A percentile compares a stretch with the other conserved stretches of the same genome.
Conservation (phyloP, 1,284 basidiomycete genomes). For the Ceraceosorus guamensis region DNA sequence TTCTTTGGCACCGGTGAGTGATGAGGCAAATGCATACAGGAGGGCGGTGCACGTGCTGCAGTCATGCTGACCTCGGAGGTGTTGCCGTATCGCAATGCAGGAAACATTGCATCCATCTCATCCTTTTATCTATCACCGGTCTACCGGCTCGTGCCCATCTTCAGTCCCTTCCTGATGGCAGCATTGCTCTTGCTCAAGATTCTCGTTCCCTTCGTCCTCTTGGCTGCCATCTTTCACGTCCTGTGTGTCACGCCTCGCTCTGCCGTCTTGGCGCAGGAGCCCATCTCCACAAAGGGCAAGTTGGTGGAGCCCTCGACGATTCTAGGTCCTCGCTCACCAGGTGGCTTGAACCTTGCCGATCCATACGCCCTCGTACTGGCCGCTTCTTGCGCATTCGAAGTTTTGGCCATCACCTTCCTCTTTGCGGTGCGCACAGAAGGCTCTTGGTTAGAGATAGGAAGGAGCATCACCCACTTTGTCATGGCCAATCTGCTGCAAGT, state of each 20-base stretch:
- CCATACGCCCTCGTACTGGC: conserved; percentile 25
- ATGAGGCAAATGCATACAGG: too few species aligned
- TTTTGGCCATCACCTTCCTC: conserved; percentile 67
- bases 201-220: conserved; percentile 54
- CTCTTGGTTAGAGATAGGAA: conserved; percentile 84
- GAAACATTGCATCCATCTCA: conserved; percentile 78
- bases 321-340: conserved; percentile 19
- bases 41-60: conserved; percentile 3
- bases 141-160: conserved; percentile 77
- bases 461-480: conserved; percentile 79
- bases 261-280: background rate
- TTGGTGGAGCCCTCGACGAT: conserved; percentile 16
- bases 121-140: conserved; percentile 82
- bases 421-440: conserved; percentile 73
- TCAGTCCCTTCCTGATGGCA: conserved; percentile 77
- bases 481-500: conserved; percentile 67
- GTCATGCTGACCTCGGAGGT: background rate
- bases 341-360: conserved; percentile 29
- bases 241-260: conserved; percentile 11
- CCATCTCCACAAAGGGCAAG: background rate
- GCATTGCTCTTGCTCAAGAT: conserved; percentile 57
- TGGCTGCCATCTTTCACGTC: conserved; percentile 59
- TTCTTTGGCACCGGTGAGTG: conserved; percentile 78
- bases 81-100: background rate
- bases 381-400: conserved; percentile 35